Base-by-base conservation (phyloP, 495 filamentous ascomycete species). In the Penicillium atrosanguineum region DNA sequence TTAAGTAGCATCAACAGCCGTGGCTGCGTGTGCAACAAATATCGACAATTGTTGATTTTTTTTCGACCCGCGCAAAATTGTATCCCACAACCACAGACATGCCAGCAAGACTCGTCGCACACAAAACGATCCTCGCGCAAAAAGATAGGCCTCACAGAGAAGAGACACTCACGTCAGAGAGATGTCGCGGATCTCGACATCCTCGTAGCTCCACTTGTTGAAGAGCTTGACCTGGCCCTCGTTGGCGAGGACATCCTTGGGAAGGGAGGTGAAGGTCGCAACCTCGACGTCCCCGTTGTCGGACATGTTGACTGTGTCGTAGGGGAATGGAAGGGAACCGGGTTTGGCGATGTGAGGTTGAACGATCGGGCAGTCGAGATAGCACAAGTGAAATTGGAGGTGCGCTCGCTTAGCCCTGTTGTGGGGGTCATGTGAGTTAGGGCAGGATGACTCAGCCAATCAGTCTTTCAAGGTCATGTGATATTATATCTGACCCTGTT, bases 151-250 rank as follows among this genome's bases (percentile, higher is more conserved):
- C 42, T 26, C 44, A 28, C 42, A 28, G 42, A 52, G n/a, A 38
- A 55, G 63, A 64, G 52, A 57, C 52, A 77, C 93, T 85, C 91
- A 98, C 94, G 94, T 97, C 81, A 99, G 84, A 58, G 95, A 97
- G 79, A 99, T 97, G 71, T 99, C 94, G 65, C 94, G 84, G 73
- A 97, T 94, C 82, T 99, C 94, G 65, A 99, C 95, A 85, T 97
- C 93, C 75, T 97, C 95, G 79, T 97, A 99, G 78, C 84, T 91
- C 85, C 87, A 91, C 70, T 89, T 89, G 80, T 87, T 95, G 88
- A 99, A 99, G 59, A 99, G 88, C 87, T 96, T 96, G 72, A 95
- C 82, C 79, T 80, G 87, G 71, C 93, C 94, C 80, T 94, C 85
- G 78, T 96, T 90, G 58, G 85, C 80, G 60, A 82, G 79, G 65